Conservation (phyloP, 768 basidiomycete genomes). For the Phaffia tasmanica region DNA sequence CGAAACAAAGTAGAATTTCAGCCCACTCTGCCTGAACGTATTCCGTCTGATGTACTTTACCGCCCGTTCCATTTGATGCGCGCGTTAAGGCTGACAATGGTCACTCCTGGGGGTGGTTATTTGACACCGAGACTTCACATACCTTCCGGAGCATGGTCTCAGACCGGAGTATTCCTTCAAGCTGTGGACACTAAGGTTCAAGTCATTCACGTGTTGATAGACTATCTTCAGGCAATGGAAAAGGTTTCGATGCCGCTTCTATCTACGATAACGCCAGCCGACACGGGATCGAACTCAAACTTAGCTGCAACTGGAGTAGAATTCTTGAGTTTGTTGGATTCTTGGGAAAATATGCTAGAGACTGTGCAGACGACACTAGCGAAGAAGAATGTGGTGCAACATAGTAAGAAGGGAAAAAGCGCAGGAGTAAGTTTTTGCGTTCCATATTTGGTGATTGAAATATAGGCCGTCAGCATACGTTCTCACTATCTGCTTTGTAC, state of each 20-base stretch:
- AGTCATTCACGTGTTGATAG: conserved; percentile 65
- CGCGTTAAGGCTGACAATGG: conserved; percentile 64
- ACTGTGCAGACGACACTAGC: conserved; percentile 41
- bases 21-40: background rate
- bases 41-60: background rate
- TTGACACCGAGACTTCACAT: conserved; percentile 76
- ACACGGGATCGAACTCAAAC: conserved; percentile 56
- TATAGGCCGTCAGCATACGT: background rate
- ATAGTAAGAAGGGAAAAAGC: background rate
- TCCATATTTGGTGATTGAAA: background rate
- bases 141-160: conserved; percentile 81
- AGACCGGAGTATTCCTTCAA: conserved; percentile 71
- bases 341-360: conserved; percentile 67
- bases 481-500: background rate
- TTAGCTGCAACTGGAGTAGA: background rate
- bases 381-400: conserved; percentile 7
- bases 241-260: conserved; percentile 63
- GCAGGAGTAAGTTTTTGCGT: conserved; percentile 1
- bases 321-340: conserved; percentile 68
- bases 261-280: conserved; percentile 56
- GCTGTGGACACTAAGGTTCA: conserved; percentile 76
- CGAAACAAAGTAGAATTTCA: background rate
- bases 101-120: conserved; percentile 62
- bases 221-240: conserved; percentile 68
- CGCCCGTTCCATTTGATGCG: conserved; percentile 88